Evolutionary conservation across 805 yeast species (phyloP).

Genomic region (Yarrowia osloensis): DNA sequence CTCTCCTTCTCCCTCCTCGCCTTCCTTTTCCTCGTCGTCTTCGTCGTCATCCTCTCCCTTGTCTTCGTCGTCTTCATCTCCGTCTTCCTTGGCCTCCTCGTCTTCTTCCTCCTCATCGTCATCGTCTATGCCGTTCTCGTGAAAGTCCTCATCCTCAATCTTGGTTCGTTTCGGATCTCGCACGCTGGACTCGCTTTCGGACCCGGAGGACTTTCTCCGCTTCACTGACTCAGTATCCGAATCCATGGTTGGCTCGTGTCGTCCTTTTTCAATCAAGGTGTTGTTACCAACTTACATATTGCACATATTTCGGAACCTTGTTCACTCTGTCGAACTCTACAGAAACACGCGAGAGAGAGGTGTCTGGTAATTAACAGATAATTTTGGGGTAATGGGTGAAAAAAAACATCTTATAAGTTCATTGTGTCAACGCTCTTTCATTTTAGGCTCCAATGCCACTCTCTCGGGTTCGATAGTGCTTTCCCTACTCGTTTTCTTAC

Average conservation of each 20-base stretch:
- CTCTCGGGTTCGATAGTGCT: too few relatives aligned
- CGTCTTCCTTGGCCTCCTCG: constrained; percentile 34
- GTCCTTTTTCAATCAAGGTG: constrained; percentile 6
- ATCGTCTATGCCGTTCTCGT: constrained; percentile 33
- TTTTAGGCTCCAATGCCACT: too few relatives aligned
- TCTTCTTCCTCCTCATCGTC: constrained; percentile 33
- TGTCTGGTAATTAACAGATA: too few relatives aligned
- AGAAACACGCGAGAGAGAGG: constrained; percentile 11
- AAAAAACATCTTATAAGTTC: too few relatives aligned
- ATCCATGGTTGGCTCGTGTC: constrained; percentile 25
- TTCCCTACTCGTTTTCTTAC: not conserved
- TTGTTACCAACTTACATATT: constrained; percentile 17
- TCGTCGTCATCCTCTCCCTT: constrained; percentile 26
- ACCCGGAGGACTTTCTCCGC: constrained; percentile 26
- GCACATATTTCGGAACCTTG: constrained; percentile 1
- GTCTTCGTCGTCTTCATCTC: not conserved
- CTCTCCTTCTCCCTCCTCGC: not conserved
- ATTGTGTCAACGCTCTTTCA: too few relatives aligned
- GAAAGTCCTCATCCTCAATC: constrained; percentile 40
- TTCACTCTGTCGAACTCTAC: not conserved
- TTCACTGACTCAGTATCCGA: constrained; percentile 29
- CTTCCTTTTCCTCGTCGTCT: not conserved
- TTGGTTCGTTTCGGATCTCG: constrained; percentile 27
- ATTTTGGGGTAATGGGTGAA: too few relatives aligned
- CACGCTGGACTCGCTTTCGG: constrained; percentile 22